Conservation (phyloP, 1,139 yeast species). For the Geotrichum klebahnii region DNA sequence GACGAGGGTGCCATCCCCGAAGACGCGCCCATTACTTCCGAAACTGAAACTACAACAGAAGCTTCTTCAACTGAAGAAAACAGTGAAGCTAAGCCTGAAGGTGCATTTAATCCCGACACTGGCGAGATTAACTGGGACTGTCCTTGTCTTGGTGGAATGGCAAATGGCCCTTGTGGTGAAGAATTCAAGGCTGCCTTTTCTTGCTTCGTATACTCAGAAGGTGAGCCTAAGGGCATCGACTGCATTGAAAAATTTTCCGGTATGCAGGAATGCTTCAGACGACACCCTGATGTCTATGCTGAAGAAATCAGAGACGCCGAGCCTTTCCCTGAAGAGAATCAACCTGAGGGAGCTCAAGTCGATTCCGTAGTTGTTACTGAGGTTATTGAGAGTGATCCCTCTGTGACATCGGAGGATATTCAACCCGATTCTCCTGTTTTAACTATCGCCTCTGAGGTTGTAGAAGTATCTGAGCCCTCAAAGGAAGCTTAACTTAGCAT, state of each 20-base stretch:
- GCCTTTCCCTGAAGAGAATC: constrained; percentile 23
- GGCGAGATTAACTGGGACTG: constrained; percentile 99
- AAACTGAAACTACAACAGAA: not conserved
- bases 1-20: constrained; percentile 12
- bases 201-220: constrained; percentile 90
- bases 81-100: constrained; percentile 13
- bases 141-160: constrained; percentile 99
- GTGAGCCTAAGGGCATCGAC: constrained; percentile 96
- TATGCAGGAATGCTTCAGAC: constrained; percentile 94
- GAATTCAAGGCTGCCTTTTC: constrained; percentile 95
- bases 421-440: no score
- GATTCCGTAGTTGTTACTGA: no score
- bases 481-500: no score
- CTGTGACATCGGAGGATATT: no score
- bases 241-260: constrained; percentile 86
- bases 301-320: constrained; percentile 61
- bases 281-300: constrained; percentile 88
- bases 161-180: constrained; percentile 97
- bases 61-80: constrained; percentile 21
- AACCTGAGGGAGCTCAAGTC: not conserved
- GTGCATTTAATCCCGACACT: constrained; percentile 90
- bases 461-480: no score
- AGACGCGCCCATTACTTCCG: constrained; percentile 1
- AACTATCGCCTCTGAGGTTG: no score
- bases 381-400: no score